Base-by-base conservation (phyloP, 148 eudicot genomes). In the Chenopodium album region DNA sequence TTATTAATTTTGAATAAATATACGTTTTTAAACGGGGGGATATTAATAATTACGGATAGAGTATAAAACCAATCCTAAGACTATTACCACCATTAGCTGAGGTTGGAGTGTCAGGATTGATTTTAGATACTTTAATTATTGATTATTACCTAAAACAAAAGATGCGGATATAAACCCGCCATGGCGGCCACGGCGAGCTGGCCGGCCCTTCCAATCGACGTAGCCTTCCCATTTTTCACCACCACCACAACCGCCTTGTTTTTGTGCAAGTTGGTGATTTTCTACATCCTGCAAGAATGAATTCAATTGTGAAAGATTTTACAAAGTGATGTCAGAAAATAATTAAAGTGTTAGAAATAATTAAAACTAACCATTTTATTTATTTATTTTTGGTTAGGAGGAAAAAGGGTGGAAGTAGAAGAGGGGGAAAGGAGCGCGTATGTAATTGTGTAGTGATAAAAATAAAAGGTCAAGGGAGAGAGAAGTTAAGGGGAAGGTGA, bases 211-310 rank as follows among this genome's bases (percentile, higher is more conserved):
- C 83, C 85, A 87, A 73, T 84, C 89, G 3, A 79, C 82, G 23
- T 87, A 87, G 4, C 76, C 89, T n/a, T 85, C 66, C 89, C 89
- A 87, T 50, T 62, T 44, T 14, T 79, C 87, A 68, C 66, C 87
- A 68, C 59, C 12, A 3, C 52, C 52, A 14, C 52, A 2, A 3
- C 52, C 50, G 50, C 50, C 13, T 48, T 9, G 52, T 66, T 77
- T 54, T 4, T 83, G 72, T 16, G 20, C 56, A 46, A 34, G 37
- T 4, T 73, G 56, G 56, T 10, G 83, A n/a, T 50, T 77, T 70
- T 86, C 86, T 64, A 79, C 79, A 81, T 86, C 88, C 88, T 86
- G 79, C 23, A 76, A 66, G 48, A 54, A 54, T 14, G 17, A n/a
- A 52, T n/a, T 23, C 62, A 7, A 59, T 41, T 41, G 44, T 56